These are phyloP conservation scores for Leccinum ponderosum DNA, from an alignment of 1,284 basidiomycete genomes.

Conservation along the genomic window DNA sequence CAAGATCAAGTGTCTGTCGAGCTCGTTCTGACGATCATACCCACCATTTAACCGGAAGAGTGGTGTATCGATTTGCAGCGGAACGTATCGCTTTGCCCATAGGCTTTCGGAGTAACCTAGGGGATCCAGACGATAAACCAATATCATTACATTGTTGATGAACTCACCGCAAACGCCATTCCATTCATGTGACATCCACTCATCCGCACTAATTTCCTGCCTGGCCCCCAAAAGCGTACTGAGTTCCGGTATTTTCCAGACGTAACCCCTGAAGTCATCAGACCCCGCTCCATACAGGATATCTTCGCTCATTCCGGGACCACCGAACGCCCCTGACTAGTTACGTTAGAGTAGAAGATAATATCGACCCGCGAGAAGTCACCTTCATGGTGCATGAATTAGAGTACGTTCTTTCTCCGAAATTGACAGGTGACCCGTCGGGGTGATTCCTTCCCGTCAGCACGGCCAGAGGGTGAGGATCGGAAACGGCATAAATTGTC, in stretches of 20 bases:
- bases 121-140: constrained; percentile 4
- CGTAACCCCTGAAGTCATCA: constrained; percentile 77
- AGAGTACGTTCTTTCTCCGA: constrained; percentile 54
- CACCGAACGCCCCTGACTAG: constrained; percentile 76
- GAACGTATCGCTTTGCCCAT: constrained; percentile 45
- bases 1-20: constrained; percentile 1
- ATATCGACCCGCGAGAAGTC: neutral
- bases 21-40: constrained; percentile 13
- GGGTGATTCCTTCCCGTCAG: constrained; percentile 58
- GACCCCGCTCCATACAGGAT: constrained; percentile 70
- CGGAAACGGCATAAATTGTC: constrained; percentile 65
- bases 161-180: constrained; percentile 41
- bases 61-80: constrained; percentile 57
- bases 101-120: constrained; percentile 50
- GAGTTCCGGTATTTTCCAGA: constrained; percentile 71
- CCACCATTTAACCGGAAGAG: constrained; percentile 56
- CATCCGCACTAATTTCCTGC: constrained; percentile 38
- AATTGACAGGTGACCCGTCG: constrained; percentile 47
- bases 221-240: constrained; percentile 45
- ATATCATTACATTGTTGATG: constrained; percentile 1
- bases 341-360: constrained; percentile 12
- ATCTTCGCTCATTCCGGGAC: constrained; percentile 50
- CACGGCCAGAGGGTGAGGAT: constrained; percentile 66
- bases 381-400: constrained; percentile 82
- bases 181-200: constrained; percentile 44